A percentile compares a stretch with the other conserved stretches of the same genome.
Evolutionary conservation across 495 filamentous ascomycete genomes (phyloP).

Genomic region (Chaetomium fimeti): DNA sequence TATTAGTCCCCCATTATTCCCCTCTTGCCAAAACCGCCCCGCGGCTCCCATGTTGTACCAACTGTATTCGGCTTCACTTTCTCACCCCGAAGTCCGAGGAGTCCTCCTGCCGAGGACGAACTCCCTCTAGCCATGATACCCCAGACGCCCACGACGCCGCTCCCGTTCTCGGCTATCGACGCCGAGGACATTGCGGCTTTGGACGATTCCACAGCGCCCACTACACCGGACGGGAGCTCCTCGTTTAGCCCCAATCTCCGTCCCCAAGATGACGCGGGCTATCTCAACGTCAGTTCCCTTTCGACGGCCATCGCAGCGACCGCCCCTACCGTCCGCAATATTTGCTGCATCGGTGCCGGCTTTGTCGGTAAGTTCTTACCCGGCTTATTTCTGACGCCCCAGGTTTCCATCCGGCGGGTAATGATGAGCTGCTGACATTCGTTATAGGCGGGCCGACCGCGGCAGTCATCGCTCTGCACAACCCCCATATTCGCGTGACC

Average conservation of each 20-base stretch:
- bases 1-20: too few species aligned
- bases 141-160: too few species aligned
- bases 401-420: too few species aligned
- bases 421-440: not conserved
- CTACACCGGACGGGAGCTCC: slow-evolving; percentile 3
- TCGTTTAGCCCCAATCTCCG: slow-evolving; percentile 1
- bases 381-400: too few species aligned
- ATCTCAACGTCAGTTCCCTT: not conserved
- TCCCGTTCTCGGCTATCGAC: not conserved
- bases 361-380: not conserved
- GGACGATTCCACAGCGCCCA: slow-evolving; percentile 10
- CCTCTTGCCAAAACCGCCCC: too few species aligned
- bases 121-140: too few species aligned
- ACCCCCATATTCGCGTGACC: slow-evolving; percentile 2
- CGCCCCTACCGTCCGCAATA: not conserved
- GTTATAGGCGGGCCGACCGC: not conserved
- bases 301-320: not conserved
- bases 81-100: too few species aligned
- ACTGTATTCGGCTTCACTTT: too few species aligned
- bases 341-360: slow-evolving; percentile 6
- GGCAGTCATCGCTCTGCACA: slow-evolving; percentile 7
- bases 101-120: too few species aligned
- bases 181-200: not conserved
- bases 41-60: too few species aligned
- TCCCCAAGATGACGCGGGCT: not conserved